These are phyloP conservation scores for Priceomyces fermenticarens DNA, from an alignment of 805 yeast species.

Conservation along the genomic window DNA sequence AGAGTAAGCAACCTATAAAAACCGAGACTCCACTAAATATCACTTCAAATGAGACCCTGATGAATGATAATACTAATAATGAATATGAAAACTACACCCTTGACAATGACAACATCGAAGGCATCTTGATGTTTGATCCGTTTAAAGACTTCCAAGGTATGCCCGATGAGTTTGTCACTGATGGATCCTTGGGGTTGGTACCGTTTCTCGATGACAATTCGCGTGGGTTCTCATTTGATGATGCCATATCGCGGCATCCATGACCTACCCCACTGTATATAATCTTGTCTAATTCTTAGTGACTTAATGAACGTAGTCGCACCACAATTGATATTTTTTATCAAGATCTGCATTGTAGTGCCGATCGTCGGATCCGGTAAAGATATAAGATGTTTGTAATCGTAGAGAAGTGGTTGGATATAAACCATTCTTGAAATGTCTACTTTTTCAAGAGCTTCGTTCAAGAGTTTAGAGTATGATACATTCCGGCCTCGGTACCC, in stretches of 20 bases:
- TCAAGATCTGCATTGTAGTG: too few relatives aligned
- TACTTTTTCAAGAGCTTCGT: conserved; percentile 29
- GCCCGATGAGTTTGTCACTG: conserved; percentile 66
- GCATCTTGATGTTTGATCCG: conserved; percentile 36
- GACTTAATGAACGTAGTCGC: too few relatives aligned
- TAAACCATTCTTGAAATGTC: too few relatives aligned
- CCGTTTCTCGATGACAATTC: conserved; percentile 49
- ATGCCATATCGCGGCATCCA: too few relatives aligned
- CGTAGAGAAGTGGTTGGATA: too few relatives aligned
- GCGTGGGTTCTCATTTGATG: background rate
- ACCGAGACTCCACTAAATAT: background rate
- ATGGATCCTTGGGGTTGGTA: conserved; percentile 75
- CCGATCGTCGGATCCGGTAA: too few relatives aligned
- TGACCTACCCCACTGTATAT: too few relatives aligned
- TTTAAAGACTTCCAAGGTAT: conserved; percentile 28
- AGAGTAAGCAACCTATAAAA: background rate
- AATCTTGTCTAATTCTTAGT: too few relatives aligned
- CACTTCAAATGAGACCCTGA: background rate
- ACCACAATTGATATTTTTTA: too few relatives aligned
- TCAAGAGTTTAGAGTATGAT: conserved; percentile 32
- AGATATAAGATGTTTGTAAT: too few relatives aligned
- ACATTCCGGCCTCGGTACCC: conserved; percentile 44
- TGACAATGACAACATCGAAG: conserved; percentile 15
- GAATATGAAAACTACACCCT: background rate
- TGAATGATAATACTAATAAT: background rate